Percentiles rank a stretch among this genome's conserved stretches.
Evolutionary conservation across 306 rosid species (phyloP).

Genomic region (Carpinus fangiana): DNA sequence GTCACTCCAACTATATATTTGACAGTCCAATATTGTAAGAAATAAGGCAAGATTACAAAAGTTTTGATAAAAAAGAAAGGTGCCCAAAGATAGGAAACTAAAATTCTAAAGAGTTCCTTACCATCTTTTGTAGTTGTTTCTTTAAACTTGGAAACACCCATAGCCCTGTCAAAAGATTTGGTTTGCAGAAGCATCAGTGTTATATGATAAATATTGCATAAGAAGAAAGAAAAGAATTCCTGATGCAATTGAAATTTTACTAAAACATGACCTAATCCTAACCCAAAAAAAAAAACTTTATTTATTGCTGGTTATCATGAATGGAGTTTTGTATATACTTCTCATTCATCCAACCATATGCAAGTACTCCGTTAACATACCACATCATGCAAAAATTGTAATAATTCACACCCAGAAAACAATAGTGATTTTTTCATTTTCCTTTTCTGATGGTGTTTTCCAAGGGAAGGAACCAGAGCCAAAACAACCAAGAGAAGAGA

Average conservation of each 20-base stretch:
- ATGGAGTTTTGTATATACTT: neutral
- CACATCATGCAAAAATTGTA: neutral
- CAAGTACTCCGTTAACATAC: neutral
- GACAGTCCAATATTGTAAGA: conserved; percentile 13
- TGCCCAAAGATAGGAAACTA: conserved; percentile 3
- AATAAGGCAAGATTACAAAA: conserved; percentile 12
- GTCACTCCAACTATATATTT: conserved; percentile 28
- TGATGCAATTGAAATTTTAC: neutral
- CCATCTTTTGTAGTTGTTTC: conserved; percentile 38
- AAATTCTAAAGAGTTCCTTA: conserved; percentile 26
- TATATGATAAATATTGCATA: neutral
- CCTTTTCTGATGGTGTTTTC: neutral
- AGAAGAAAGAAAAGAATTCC: neutral
- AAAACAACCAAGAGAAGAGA: neutral
- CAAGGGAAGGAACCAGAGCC: neutral
- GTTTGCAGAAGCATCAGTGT: conserved; percentile 17
- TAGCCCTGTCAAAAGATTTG: conserved; percentile 40
- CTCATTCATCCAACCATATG: neutral
- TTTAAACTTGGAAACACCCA: conserved; percentile 20
- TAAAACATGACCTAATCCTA: neutral
- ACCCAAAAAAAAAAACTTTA: neutral
- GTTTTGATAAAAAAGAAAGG: conserved; percentile 3
- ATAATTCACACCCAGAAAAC: no score
- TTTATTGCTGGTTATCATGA: neutral
- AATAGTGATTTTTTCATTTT: neutral